phyloP scores from a whole-genome alignment of 345 rosid genomes.

The Salix caprea region DNA sequence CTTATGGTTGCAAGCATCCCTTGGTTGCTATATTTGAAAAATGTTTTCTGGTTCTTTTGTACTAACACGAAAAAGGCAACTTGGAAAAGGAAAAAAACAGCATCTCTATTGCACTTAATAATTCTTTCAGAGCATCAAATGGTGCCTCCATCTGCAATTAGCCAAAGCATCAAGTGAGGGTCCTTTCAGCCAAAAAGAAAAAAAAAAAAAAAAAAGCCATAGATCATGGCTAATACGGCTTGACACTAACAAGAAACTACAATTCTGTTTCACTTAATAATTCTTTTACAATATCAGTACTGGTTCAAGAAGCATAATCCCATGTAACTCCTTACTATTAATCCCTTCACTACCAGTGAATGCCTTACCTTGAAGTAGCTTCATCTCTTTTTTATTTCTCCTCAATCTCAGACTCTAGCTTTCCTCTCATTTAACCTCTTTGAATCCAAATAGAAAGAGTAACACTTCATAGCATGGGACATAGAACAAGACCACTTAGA shows the following conservation, averaged over 20 bases:
- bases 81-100: too few relatives aligned
- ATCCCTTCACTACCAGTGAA: neutral
- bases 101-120: too few relatives aligned
- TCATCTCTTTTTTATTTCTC: neutral
- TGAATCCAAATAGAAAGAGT: neutral
- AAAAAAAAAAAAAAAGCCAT: neutral
- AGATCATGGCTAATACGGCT: neutral
- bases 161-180: neutral
- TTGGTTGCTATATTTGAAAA: neutral
- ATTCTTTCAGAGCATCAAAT: too few relatives aligned
- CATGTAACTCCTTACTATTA: neutral
- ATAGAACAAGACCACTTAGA: neutral
- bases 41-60: neutral
- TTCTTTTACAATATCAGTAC: neutral
- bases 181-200: neutral
- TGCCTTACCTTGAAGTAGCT: neutral
- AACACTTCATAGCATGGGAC: neutral
- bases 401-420: neutral
- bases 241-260: neutral
- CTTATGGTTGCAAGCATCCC: neutral
- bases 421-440: neutral
- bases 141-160: neutral
- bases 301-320: neutral
- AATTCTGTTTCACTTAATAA: neutral
- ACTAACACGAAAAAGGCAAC: neutral